These are phyloP conservation scores for Cinchona pubescens DNA, from an alignment of 257 asterid genomes.

Conservation along the genomic window DNA sequence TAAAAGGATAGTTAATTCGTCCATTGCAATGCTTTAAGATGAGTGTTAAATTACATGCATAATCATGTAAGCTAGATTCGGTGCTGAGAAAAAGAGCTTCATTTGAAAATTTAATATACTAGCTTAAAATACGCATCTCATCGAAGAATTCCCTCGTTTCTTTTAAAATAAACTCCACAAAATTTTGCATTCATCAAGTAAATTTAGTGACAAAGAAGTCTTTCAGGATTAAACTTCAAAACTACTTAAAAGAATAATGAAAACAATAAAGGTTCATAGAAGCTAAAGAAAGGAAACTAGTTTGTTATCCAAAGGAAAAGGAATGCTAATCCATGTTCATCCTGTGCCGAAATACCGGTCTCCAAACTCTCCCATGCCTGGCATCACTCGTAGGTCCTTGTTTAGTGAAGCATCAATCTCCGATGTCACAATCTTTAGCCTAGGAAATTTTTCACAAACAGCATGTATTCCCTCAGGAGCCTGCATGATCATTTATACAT, in stretches of 20 bases:
- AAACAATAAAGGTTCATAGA: not conserved
- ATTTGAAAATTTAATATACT: too few relatives aligned
- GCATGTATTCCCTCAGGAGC: constrained; percentile 89
- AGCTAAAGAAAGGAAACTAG: not conserved
- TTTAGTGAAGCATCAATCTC: constrained; percentile 78
- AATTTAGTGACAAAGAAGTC: too few relatives aligned
- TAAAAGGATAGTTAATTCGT: too few relatives aligned
- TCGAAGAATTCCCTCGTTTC: too few relatives aligned
- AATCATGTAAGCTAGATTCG: not conserved
- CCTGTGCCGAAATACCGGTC: constrained; percentile 88
- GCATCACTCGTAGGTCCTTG: constrained; percentile 68
- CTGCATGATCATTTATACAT: constrained; percentile 37
- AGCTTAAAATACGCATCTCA: too few relatives aligned
- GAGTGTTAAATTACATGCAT: too few relatives aligned
- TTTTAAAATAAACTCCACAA: too few relatives aligned
- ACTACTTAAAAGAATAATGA: not conserved
- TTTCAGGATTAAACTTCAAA: too few relatives aligned
- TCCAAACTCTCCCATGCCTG: constrained; percentile 97
- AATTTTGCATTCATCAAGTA: too few relatives aligned
- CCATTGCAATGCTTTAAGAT: too few relatives aligned
- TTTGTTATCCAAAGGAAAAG: not conserved
- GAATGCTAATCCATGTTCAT: not conserved
- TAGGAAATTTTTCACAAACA: constrained; percentile 64
- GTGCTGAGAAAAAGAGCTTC: too few relatives aligned
- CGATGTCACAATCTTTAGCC: constrained; percentile 81